Base-by-base conservation (phyloP, 2,329 filamentous ascomycete species). In the Fusarium stilboides region DNA sequence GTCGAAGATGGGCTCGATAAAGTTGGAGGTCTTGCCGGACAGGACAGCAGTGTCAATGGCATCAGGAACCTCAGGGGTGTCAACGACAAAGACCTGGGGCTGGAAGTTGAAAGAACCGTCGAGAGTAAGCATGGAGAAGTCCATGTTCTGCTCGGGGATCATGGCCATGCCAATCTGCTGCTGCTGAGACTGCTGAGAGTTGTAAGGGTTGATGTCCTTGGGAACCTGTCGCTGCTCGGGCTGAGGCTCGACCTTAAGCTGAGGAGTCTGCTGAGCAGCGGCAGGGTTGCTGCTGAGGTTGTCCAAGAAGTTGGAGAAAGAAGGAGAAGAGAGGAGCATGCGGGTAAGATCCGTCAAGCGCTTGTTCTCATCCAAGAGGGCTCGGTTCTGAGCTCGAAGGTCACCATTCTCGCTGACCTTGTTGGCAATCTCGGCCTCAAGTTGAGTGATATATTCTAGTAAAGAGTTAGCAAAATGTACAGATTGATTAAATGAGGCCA, bases 361-460 rank as follows among this genome's bases (percentile, higher is more conserved):
- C 76, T 90, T 90, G 81, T 97, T 97, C 85, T 97, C 94, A 46
- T 97, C 93, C 71, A 89, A 83, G 19, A 99, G 87, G 37, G 92
- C 90, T 49, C 89, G 88, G 84, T 98, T 98, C 80, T 97, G 91
- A 36, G 87, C 82, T 67, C 92, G 91, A 34, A 98, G 87, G 45
- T 94, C 92, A 69, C 91, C 91, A 72, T 92, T 91, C 84, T 98
- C 95, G 70, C 91, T 92, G 40, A 91, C 90, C 83, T 96, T 97
- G 76, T 85, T 86, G 56, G 93, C 91, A 73, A 98, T 92, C 80
- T 98, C 95, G 67, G 88, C 86, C 84, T 99, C 96, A 17, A 99
- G 92, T 80, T 98, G 94, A 68, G 89, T 88, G 77, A 99, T 98
- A 84, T 98, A 98, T 87, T 98, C 96, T 98, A 75, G 9, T 14